Conservation (phyloP, 1,284 basidiomycete genomes). For the Ustilago tritici region DNA sequence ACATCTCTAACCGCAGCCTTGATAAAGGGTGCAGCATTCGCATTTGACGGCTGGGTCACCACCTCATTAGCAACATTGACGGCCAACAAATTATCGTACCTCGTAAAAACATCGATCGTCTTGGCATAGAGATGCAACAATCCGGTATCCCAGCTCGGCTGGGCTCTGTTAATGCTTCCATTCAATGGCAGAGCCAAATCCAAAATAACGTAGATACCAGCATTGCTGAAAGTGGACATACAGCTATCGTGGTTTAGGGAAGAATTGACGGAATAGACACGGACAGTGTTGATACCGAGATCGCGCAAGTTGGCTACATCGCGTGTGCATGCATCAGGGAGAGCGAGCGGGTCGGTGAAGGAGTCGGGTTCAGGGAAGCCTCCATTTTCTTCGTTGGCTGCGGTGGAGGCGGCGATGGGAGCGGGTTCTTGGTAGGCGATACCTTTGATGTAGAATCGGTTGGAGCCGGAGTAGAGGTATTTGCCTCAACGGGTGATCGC, state of each 20-base stretch:
- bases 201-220: slow-evolving; percentile 91
- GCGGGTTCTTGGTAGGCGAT: slow-evolving; percentile 90
- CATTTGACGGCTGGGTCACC: slow-evolving; percentile 75
- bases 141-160: slow-evolving; percentile 84
- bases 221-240: slow-evolving; percentile 81
- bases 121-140: slow-evolving; percentile 82
- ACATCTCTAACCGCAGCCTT: slow-evolving; percentile 90
- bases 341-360: slow-evolving; percentile 79
- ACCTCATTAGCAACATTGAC: slow-evolving; percentile 91
- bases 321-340: slow-evolving; percentile 78
- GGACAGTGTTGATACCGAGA: slow-evolving; percentile 75
- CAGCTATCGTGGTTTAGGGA: slow-evolving; percentile 85
- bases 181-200: slow-evolving; percentile 86
- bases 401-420: slow-evolving; percentile 70
- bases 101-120: slow-evolving; percentile 80
- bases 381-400: slow-evolving; percentile 72
- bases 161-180: slow-evolving; percentile 82
- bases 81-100: slow-evolving; percentile 69
- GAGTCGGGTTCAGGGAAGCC: slow-evolving; percentile 79
- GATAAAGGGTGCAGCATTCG: slow-evolving; percentile 81
- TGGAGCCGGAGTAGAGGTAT: slow-evolving; percentile 80
- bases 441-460: slow-evolving; percentile 89
- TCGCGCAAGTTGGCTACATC: slow-evolving; percentile 81
- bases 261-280: slow-evolving; percentile 79
- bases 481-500: slow-evolving; percentile 74